These are phyloP conservation scores for Mycocentrospora acerina DNA, from an alignment of 2,329 filamentous ascomycete genomes.

Conservation along the genomic window DNA sequence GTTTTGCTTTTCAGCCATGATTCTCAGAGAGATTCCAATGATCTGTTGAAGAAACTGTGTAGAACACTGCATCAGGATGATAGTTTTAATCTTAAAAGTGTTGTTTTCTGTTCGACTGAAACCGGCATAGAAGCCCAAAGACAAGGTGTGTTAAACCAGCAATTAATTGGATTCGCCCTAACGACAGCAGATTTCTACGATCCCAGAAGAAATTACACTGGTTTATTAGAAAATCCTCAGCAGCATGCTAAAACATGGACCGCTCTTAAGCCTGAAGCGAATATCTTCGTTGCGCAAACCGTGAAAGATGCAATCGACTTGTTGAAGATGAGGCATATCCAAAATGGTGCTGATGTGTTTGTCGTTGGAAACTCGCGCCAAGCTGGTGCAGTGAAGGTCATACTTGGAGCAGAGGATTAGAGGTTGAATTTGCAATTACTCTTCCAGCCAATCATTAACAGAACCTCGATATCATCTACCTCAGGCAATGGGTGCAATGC, in stretches of 20 bases:
- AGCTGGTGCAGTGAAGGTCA: background rate
- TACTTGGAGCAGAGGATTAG: too few relatives aligned
- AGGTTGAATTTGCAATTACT: too few relatives aligned
- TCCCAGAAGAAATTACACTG: background rate
- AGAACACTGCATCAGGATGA: background rate
- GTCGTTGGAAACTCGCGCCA: background rate
- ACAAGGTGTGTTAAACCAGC: background rate
- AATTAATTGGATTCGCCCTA: too few relatives aligned
- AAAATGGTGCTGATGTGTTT: background rate
- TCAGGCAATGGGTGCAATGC: too few relatives aligned
- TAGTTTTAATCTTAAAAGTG: background rate
- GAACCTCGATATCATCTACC: too few relatives aligned
- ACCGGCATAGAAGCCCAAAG: background rate
- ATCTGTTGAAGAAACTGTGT: background rate
- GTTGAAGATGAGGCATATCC: background rate
- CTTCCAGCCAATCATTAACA: too few relatives aligned
- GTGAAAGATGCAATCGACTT: background rate
- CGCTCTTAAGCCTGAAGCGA: background rate
- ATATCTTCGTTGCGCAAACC: background rate
- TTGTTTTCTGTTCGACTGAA: background rate
- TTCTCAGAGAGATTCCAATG: background rate
- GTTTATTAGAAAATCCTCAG: background rate
- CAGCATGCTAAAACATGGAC: background rate
- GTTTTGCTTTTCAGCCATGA: conserved; percentile 1
- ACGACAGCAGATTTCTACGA: background rate